Percentiles rank a stretch among this genome's conserved stretches.
Conservation (phyloP, 2,329 filamentous ascomycete genomes). For the Sclerotinia spermophila region DNA sequence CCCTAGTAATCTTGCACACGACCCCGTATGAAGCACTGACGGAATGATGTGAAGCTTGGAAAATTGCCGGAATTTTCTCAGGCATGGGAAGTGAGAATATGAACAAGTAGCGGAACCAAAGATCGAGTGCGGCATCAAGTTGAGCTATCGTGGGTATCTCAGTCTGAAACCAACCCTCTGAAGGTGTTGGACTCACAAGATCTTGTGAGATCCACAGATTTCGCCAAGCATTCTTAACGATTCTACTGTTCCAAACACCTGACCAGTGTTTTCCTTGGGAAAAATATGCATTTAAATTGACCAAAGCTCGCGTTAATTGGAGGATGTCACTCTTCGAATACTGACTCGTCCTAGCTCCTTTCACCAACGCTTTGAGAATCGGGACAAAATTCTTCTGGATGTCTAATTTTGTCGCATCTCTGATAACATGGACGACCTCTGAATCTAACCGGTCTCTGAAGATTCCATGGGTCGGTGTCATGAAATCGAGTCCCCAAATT, state of each 20-base stretch:
- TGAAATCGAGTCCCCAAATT: constrained; percentile 49
- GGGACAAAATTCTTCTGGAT: constrained; percentile 53
- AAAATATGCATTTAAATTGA: constrained; percentile 36
- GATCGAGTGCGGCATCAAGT: constrained; percentile 44
- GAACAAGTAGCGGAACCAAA: constrained; percentile 47
- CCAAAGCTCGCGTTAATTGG: constrained; percentile 32
- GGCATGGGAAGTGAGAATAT: constrained; percentile 47
- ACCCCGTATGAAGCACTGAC: constrained; percentile 59
- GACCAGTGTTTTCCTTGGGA: constrained; percentile 43
- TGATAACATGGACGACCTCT: constrained; percentile 45
- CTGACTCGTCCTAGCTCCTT: constrained; percentile 46
- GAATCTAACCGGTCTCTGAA: constrained; percentile 48
- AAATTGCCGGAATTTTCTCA: constrained; percentile 48
- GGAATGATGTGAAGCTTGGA: constrained; percentile 61
- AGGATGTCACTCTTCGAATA: constrained; percentile 47
- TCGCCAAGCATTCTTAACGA: constrained; percentile 46
- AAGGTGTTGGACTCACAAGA: constrained; percentile 41
- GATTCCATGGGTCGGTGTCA: constrained; percentile 48
- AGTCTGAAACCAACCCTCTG: constrained; percentile 44
- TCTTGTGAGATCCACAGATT: constrained; percentile 45
- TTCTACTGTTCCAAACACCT: constrained; percentile 45
- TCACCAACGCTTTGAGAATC: constrained; percentile 48
- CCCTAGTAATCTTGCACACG: constrained; percentile 57
- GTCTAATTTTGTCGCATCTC: constrained; percentile 41
- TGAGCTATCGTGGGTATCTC: constrained; percentile 45